A percentile compares a stretch with the other conserved stretches of the same genome.
These are phyloP conservation scores for Sutorius eximius DNA, from an alignment of 1,284 basidiomycete genomes.

Conservation along the genomic window DNA sequence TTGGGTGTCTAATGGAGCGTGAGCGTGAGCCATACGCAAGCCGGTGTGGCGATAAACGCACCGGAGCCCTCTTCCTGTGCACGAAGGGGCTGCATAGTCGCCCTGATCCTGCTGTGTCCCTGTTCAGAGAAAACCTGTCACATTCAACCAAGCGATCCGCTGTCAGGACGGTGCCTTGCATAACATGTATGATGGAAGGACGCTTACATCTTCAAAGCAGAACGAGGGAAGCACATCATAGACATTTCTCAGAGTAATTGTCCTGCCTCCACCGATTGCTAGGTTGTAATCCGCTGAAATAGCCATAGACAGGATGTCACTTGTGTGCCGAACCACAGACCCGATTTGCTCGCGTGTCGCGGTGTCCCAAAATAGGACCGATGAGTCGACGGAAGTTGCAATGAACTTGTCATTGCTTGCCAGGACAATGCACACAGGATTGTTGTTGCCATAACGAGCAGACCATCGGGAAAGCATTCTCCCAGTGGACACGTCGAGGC, in stretches of 20 bases:
- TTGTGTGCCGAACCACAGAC: neutral
- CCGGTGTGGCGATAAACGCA: neutral
- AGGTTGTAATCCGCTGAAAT: slow-evolving; percentile 7
- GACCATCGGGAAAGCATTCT: slow-evolving; percentile 5
- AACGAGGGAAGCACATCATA: neutral
- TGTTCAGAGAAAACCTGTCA: neutral
- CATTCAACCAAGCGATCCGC: neutral
- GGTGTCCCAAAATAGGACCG: slow-evolving; percentile 18
- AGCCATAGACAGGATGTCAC: slow-evolving; percentile 1
- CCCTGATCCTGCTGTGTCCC: no score
- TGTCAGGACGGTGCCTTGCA: neutral
- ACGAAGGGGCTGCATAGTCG: no score
- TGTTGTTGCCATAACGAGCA: neutral
- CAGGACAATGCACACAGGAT: slow-evolving; percentile 1
- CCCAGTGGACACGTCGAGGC: slow-evolving; percentile 4
- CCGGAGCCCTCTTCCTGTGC: neutral
- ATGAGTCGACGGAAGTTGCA: neutral
- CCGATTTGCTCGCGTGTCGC: slow-evolving; percentile 4
- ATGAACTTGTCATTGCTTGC: slow-evolving; percentile 8
- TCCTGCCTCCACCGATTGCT: neutral
- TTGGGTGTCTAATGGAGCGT: neutral
- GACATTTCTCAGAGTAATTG: neutral
- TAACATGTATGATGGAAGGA: neutral
- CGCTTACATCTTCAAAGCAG: slow-evolving; percentile 8
- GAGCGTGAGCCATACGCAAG: neutral